A percentile compares a stretch with the other conserved stretches of the same genome.
These are phyloP conservation scores for Spiraea crenata DNA, from an alignment of 331 rosid species.

Conservation along the genomic window DNA sequence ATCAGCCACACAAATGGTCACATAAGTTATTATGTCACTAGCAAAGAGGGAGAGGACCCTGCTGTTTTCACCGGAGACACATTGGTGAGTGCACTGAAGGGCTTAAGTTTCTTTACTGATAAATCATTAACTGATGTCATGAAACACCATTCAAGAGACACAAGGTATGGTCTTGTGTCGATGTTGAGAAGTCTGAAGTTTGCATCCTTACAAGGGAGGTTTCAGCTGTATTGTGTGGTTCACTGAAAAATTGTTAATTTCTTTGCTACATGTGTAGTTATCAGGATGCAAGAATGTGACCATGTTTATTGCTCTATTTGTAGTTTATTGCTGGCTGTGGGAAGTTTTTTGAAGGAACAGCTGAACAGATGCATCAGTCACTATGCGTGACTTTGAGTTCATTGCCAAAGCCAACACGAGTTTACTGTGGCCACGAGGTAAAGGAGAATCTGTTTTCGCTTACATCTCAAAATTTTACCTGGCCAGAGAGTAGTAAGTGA, in stretches of 20 bases:
- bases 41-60: slow-evolving; percentile 69
- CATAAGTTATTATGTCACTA: slow-evolving; percentile 76
- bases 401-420: slow-evolving; percentile 75
- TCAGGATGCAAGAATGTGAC: slow-evolving; percentile 7
- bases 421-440: slow-evolving; percentile 98
- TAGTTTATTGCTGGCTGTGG: slow-evolving; percentile 95
- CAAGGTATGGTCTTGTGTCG: neutral
- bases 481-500: too few species aligned
- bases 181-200: too few species aligned
- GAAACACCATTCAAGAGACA: neutral
- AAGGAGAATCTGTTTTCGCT: slow-evolving; percentile 7
- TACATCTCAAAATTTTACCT: neutral
- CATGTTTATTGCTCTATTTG: slow-evolving; percentile 14
- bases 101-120: slow-evolving; percentile 11
- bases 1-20: slow-evolving; percentile 94
- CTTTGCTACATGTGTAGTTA: slow-evolving; percentile 10
- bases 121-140: slow-evolving; percentile 6
- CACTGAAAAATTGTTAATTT: neutral
- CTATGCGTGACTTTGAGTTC: slow-evolving; percentile 74
- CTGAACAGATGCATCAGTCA: slow-evolving; percentile 94
- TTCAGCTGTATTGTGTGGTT: neutral
- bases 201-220: neutral
- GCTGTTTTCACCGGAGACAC: slow-evolving; percentile 98
- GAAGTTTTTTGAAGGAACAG: slow-evolving; percentile 90
- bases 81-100: slow-evolving; percentile 49